Conservation (phyloP, 148 eudicot species). For the Chenopodium formosanum region DNA sequence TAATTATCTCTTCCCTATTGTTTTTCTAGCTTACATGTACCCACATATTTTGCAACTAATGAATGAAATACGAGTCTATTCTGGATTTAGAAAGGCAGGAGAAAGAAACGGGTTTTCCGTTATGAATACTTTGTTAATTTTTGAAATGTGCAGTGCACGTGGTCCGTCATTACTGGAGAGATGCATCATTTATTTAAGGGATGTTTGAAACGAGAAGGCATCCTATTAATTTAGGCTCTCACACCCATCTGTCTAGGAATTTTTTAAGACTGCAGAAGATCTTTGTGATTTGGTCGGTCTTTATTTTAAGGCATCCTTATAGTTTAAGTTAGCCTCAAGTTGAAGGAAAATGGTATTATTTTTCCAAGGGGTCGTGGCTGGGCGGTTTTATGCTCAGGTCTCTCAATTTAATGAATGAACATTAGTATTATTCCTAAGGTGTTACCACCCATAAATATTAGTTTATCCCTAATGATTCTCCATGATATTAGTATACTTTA, state of each 20-base stretch:
- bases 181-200: conserved; percentile 20
- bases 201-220: conserved; percentile 21
- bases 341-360: conserved; percentile 12
- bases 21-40: not conserved
- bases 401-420: conserved; percentile 9
- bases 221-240: conserved; percentile 17
- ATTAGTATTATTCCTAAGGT: conserved; percentile 13
- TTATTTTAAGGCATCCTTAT: conserved; percentile 18
- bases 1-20: not conserved
- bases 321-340: conserved; percentile 24
- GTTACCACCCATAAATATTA: not conserved
- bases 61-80: conserved; percentile 4
- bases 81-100: not conserved
- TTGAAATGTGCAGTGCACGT: conserved; percentile 26
- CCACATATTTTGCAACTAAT: conserved; percentile 4
- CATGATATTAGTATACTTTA: not conserved
- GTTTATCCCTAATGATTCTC: conserved; percentile 7
- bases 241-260: conserved; percentile 20
- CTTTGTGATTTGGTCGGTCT: conserved; percentile 34
- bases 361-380: conserved; percentile 20
- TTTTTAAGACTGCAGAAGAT: conserved; percentile 25
- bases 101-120: not conserved
- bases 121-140: conserved; percentile 11
- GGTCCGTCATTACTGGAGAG: conserved; percentile 28
- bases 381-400: conserved; percentile 21